Conservation (phyloP, 2,329 filamentous ascomycete species). For the Phyllosticta paracitricarpa region DNA sequence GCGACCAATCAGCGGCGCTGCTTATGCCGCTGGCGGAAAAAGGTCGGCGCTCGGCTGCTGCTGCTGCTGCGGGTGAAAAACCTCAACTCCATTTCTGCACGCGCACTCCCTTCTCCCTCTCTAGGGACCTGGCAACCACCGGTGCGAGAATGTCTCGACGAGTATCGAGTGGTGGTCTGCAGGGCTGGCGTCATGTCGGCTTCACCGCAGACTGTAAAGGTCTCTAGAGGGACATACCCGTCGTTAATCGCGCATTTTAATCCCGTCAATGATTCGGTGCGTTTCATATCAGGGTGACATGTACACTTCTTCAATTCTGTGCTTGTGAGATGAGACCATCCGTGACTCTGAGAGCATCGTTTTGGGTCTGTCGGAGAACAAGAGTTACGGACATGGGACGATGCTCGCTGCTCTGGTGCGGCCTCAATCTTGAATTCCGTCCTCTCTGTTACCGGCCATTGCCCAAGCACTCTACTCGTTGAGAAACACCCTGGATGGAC, state of each 20-base stretch:
- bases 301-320: neutral
- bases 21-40: neutral
- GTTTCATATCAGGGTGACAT: constrained; percentile 48
- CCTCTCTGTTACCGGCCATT: neutral
- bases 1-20: constrained; percentile 4
- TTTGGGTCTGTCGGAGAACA: neutral
- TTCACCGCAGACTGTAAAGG: constrained; percentile 22
- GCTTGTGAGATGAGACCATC: neutral
- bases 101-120: neutral
- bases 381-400: neutral
- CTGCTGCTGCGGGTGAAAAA: neutral
- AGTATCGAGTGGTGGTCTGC: constrained; percentile 6
- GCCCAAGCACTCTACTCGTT: neutral
- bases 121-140: constrained; percentile 32
- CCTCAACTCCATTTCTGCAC: neutral
- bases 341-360: neutral
- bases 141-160: neutral
- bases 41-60: neutral
- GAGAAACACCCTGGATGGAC: neutral
- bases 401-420: neutral
- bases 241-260: constrained; percentile 44
- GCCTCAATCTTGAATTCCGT: neutral
- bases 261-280: constrained; percentile 32
- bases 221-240: constrained; percentile 39
- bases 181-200: constrained; percentile 31